Evolutionary conservation across 2,329 filamentous ascomycete species (phyloP).

Genomic region (Xylaria sp.): DNA sequence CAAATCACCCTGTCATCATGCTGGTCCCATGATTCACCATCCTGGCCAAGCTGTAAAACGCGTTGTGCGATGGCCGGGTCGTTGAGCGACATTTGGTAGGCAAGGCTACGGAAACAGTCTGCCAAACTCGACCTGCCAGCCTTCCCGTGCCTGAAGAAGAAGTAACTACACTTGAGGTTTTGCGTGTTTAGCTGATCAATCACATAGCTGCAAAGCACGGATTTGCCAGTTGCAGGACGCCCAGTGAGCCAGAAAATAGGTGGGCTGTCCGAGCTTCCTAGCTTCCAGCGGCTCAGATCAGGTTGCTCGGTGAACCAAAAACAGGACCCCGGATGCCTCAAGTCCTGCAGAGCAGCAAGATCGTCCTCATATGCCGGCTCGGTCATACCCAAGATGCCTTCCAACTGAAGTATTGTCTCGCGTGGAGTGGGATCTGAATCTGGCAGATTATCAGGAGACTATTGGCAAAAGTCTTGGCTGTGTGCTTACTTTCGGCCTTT

Average conservation of each 20-base stretch:
- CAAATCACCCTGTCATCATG: slow-evolving; percentile 42
- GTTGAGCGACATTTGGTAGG: slow-evolving; percentile 47
- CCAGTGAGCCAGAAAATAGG: slow-evolving; percentile 49
- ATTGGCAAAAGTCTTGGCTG: slow-evolving; percentile 19
- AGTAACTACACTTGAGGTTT: slow-evolving; percentile 44
- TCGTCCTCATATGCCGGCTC: slow-evolving; percentile 42
- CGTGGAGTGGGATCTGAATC: slow-evolving; percentile 20
- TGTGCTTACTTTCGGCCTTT: slow-evolving; percentile 23
- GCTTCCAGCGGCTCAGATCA: slow-evolving; percentile 42
- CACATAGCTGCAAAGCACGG: slow-evolving; percentile 48
- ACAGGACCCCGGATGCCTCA: slow-evolving; percentile 47
- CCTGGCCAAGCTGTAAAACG: slow-evolving; percentile 36
- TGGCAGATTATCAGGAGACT: slow-evolving; percentile 23
- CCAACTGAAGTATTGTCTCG: slow-evolving; percentile 33
- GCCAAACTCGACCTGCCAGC: slow-evolving; percentile 39
- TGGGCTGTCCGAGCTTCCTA: slow-evolving; percentile 23
- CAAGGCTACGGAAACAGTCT: slow-evolving; percentile 44
- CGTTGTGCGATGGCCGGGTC: slow-evolving; percentile 38
- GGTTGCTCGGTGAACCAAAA: slow-evolving; percentile 45
- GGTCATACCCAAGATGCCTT: slow-evolving; percentile 37
- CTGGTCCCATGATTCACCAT: slow-evolving; percentile 39
- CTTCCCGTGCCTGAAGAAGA: slow-evolving; percentile 45
- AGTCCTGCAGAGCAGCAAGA: slow-evolving; percentile 39
- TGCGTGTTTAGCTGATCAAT: slow-evolving; percentile 43
- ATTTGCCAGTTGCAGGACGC: slow-evolving; percentile 50